phyloP scores from a whole-genome alignment of 306 rosid species.

The Rosa chinensis region DNA sequence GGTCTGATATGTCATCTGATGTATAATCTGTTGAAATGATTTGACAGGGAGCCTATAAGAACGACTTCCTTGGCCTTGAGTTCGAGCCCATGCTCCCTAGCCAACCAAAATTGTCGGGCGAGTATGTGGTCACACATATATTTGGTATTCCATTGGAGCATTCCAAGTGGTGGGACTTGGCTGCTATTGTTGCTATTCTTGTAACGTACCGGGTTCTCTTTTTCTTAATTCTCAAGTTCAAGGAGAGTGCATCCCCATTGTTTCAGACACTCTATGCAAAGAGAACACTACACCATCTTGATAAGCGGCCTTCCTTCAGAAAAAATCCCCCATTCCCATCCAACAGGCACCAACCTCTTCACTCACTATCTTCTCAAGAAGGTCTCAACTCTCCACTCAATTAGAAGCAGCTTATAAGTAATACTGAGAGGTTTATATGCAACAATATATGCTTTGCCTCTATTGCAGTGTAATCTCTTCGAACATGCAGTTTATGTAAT shows the following conservation, averaged over 20 bases:
- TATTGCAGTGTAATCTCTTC: neutral
- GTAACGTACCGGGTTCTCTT: slow-evolving; percentile 53
- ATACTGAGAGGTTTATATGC: neutral
- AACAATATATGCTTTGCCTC: neutral
- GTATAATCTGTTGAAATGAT: neutral
- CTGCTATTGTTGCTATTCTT: slow-evolving; percentile 55
- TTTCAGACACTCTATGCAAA: slow-evolving; percentile 51
- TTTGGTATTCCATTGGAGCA: slow-evolving; percentile 62
- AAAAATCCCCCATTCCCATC: slow-evolving; percentile 61
- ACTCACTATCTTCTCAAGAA: slow-evolving; percentile 81
- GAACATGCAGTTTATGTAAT: slow-evolving; percentile 3
- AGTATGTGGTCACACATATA: slow-evolving; percentile 47
- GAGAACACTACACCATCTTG: slow-evolving; percentile 55
- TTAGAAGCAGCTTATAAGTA: slow-evolving; percentile 27
- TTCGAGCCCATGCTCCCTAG: slow-evolving; percentile 67
- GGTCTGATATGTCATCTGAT: neutral
- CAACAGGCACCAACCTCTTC: slow-evolving; percentile 63
- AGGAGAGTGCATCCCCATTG: slow-evolving; percentile 64
- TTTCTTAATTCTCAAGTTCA: slow-evolving; percentile 69
- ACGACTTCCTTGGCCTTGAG: slow-evolving; percentile 81
- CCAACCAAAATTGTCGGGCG: slow-evolving; percentile 68
- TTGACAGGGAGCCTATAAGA: slow-evolving; percentile 87
- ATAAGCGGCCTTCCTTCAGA: slow-evolving; percentile 77
- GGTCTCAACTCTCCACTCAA: slow-evolving; percentile 78
- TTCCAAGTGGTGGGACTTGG: slow-evolving; percentile 97